phyloP scores from a whole-genome alignment of 768 basidiomycete genomes.

The Boletus eberwhitei region DNA sequence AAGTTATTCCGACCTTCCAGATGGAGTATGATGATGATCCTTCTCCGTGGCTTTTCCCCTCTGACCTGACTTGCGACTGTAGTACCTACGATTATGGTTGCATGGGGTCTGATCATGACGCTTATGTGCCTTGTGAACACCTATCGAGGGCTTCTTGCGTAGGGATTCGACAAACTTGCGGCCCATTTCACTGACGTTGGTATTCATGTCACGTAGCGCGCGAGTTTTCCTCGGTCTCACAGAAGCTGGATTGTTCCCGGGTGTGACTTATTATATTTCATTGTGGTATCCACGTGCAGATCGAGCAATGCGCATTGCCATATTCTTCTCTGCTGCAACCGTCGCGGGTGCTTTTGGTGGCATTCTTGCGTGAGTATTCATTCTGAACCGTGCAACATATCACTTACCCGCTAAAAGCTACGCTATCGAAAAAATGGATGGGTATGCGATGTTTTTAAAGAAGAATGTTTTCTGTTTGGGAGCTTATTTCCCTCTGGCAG shows the following conservation, averaged over 20 bases:
- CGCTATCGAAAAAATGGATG: slow-evolving; percentile 33
- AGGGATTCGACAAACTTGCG: slow-evolving; percentile 4
- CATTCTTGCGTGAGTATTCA: slow-evolving; percentile 39
- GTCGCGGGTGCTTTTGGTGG: slow-evolving; percentile 52
- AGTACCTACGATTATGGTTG: slow-evolving; percentile 41
- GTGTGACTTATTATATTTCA: slow-evolving; percentile 45
- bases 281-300: slow-evolving; percentile 61
- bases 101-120: slow-evolving; percentile 39
- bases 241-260: slow-evolving; percentile 45
- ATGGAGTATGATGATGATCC: slow-evolving; percentile 29
- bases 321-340: slow-evolving; percentile 63
- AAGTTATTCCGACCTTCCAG: slow-evolving; percentile 35
- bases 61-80: slow-evolving; percentile 14
- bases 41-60: neutral
- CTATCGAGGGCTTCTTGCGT: slow-evolving; percentile 31
- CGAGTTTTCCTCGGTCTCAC: slow-evolving; percentile 45
- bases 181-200: neutral
- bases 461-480: neutral
- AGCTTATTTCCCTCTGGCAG: slow-evolving; percentile 8
- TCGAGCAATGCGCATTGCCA: slow-evolving; percentile 52
- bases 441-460: slow-evolving; percentile 24
- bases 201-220: slow-evolving; percentile 21
- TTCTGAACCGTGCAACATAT: neutral
- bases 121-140: slow-evolving; percentile 38
- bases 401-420: slow-evolving; percentile 27